These are phyloP conservation scores for Phytophthora hibernalis DNA, from an alignment of 352 stramenopile genomes.

Conservation along the genomic window DNA sequence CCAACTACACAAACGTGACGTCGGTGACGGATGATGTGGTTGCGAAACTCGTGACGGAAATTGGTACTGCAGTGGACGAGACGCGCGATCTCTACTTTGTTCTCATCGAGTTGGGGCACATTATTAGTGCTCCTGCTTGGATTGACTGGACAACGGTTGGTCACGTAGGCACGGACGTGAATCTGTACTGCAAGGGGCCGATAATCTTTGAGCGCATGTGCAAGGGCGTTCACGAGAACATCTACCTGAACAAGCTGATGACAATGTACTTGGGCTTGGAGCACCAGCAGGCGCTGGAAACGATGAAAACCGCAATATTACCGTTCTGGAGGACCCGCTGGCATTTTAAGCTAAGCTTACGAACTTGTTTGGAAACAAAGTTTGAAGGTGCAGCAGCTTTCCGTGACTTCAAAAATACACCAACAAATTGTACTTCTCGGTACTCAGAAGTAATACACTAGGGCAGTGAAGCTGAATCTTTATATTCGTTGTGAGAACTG, in stretches of 20 bases:
- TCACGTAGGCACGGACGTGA: conserved; percentile 76
- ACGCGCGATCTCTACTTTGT: conserved; percentile 50
- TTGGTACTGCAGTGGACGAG: conserved; percentile 54
- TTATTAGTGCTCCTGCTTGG: conserved; percentile 51
- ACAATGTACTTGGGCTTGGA: conserved; percentile 72
- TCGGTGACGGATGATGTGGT: conserved; percentile 36
- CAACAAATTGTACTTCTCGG: too few species aligned
- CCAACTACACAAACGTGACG: conserved; percentile 67
- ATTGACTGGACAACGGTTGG: conserved; percentile 72
- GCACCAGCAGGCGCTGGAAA: conserved; percentile 64
- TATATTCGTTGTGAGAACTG: background rate
- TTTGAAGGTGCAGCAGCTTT: background rate
- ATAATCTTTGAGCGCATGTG: conserved; percentile 65
- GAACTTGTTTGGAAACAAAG: background rate
- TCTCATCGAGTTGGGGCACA: conserved; percentile 61
- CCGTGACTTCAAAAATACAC: too few species aligned
- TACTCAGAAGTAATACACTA: background rate
- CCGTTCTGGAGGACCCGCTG: conserved; percentile 34
- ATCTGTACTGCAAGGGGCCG: conserved; percentile 77
- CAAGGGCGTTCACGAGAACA: conserved; percentile 74
- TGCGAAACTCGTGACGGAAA: conserved; percentile 36
- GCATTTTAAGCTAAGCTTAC: conserved; percentile 35
- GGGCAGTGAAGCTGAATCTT: background rate
- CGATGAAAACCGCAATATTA: conserved; percentile 55
- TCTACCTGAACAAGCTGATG: conserved; percentile 80